These are phyloP conservation scores for Sporobolomyces phaffii DNA, from an alignment of 768 basidiomycete genomes.

Conservation along the genomic window DNA sequence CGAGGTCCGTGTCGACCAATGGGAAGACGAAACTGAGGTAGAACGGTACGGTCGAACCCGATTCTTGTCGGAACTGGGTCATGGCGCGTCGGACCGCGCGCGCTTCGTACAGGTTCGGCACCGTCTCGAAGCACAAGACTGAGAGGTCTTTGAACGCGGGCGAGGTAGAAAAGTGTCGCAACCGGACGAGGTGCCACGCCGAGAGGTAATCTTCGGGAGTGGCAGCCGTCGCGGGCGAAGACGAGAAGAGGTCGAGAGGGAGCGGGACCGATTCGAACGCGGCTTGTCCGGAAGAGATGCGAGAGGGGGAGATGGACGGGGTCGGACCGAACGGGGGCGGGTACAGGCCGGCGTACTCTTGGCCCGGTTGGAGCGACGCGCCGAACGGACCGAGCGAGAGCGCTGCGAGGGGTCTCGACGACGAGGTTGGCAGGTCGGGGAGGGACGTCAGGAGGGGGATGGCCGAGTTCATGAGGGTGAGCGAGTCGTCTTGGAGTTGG, in stretches of 20 bases:
- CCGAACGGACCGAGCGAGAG: slow-evolving; percentile 48
- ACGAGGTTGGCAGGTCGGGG: neutral
- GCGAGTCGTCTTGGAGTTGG: slow-evolving; percentile 3
- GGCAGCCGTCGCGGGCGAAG: neutral
- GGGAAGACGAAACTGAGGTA: slow-evolving; percentile 46
- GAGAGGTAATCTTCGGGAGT: slow-evolving; percentile 35
- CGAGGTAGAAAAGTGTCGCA: slow-evolving; percentile 40
- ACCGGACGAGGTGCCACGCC: slow-evolving; percentile 45
- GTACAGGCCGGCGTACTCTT: slow-evolving; percentile 47
- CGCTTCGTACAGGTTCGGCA: slow-evolving; percentile 45
- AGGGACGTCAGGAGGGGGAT: slow-evolving; percentile 15
- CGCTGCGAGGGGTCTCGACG: slow-evolving; percentile 33
- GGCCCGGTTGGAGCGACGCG: slow-evolving; percentile 45
- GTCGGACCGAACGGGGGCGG: slow-evolving; percentile 44
- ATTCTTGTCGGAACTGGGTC: slow-evolving; percentile 33
- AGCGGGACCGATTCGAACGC: slow-evolving; percentile 31
- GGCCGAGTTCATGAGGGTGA: slow-evolving; percentile 28
- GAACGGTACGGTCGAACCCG: slow-evolving; percentile 32
- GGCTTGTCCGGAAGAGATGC: neutral
- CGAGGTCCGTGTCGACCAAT: neutral
- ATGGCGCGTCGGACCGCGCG: slow-evolving; percentile 45
- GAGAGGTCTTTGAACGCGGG: slow-evolving; percentile 38
- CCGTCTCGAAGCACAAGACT: slow-evolving; percentile 48
- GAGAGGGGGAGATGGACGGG: neutral
- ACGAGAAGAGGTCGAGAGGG: neutral